Conservation (phyloP, 225 moss, liverwort and hornwort species). For the Marchantia paleacea region DNA sequence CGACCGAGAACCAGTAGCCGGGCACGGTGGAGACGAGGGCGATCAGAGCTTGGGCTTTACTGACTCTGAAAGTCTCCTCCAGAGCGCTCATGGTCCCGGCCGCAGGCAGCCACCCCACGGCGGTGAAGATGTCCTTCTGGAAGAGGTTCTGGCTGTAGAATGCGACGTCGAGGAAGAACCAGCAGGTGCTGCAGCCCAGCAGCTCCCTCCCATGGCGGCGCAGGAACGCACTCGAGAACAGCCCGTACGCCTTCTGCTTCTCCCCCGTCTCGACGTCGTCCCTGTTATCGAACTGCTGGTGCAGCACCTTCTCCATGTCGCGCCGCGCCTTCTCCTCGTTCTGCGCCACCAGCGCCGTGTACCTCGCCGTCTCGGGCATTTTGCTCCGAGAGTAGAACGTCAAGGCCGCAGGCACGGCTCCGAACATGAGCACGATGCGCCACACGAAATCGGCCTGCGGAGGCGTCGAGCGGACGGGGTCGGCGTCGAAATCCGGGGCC, state of each 20-base stretch:
- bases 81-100: slow-evolving; percentile 40
- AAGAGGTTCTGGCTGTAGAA: slow-evolving; percentile 31
- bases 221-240: slow-evolving; percentile 35
- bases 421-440: slow-evolving; percentile 31
- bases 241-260: slow-evolving; percentile 18
- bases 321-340: slow-evolving; percentile 50
- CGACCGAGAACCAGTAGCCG: slow-evolving; percentile 50
- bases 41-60: slow-evolving; percentile 48
- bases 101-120: slow-evolving; percentile 51
- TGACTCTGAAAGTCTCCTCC: slow-evolving; percentile 41
- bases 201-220: slow-evolving; percentile 37
- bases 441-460: slow-evolving; percentile 30
- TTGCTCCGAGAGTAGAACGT: slow-evolving; percentile 63
- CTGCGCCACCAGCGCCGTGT: slow-evolving; percentile 57
- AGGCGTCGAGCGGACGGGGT: slow-evolving; percentile 28
- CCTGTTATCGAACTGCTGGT: slow-evolving; percentile 27
- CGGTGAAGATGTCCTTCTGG: slow-evolving; percentile 50
- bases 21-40: slow-evolving; percentile 44
- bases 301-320: slow-evolving; percentile 56
- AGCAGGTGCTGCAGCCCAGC: slow-evolving; percentile 32
- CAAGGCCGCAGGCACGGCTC: slow-evolving; percentile 50
- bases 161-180: slow-evolving; percentile 40
- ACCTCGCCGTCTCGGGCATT: slow-evolving; percentile 72
- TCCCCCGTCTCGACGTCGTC: not conserved
- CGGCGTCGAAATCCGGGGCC: slow-evolving; percentile 34